Conservation (phyloP, 352 stramenopile species). For the Globisporangium ultimum region DNA sequence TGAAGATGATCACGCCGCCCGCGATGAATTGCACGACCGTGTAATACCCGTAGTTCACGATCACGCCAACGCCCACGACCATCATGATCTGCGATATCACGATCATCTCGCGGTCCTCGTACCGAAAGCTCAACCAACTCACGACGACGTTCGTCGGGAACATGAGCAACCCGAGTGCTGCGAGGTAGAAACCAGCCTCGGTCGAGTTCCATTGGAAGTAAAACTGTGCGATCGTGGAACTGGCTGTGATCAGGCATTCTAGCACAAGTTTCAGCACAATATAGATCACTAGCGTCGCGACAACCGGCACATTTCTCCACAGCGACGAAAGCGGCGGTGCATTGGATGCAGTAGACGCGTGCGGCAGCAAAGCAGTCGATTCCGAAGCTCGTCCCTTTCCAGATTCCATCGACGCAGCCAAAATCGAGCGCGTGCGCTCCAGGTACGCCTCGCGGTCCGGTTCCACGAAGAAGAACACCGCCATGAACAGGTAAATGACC, state of each 20-base stretch:
- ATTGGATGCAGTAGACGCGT: neutral
- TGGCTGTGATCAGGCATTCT: constrained; percentile 86
- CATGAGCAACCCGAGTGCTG: constrained; percentile 86
- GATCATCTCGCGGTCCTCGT: constrained; percentile 92
- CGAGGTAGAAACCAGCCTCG: constrained; percentile 84
- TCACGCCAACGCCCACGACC: constrained; percentile 83
- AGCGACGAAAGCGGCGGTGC: constrained; percentile 43
- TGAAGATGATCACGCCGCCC: constrained; percentile 89
- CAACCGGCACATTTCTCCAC: constrained; percentile 71
- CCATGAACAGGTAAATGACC: constrained; percentile 52
- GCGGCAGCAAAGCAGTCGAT: constrained; percentile 9
- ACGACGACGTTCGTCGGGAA: constrained; percentile 92
- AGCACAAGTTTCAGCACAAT: constrained; percentile 91
- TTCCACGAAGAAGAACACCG: constrained; percentile 63
- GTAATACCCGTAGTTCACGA: constrained; percentile 88
- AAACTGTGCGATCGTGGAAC: constrained; percentile 80
- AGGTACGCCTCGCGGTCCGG: constrained; percentile 55
- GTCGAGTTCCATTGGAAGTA: constrained; percentile 91
- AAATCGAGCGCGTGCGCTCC: constrained; percentile 34
- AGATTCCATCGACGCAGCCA: constrained; percentile 26
- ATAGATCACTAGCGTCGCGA: constrained; percentile 83
- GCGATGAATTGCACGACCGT: constrained; percentile 83
- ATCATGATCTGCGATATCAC: constrained; percentile 83
- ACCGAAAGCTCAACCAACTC: constrained; percentile 84
- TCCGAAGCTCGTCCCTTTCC: constrained; percentile 1